Evolutionary conservation across 2,329 filamentous ascomycete genomes (phyloP).

Genomic region (Claviceps lovelessii): DNA sequence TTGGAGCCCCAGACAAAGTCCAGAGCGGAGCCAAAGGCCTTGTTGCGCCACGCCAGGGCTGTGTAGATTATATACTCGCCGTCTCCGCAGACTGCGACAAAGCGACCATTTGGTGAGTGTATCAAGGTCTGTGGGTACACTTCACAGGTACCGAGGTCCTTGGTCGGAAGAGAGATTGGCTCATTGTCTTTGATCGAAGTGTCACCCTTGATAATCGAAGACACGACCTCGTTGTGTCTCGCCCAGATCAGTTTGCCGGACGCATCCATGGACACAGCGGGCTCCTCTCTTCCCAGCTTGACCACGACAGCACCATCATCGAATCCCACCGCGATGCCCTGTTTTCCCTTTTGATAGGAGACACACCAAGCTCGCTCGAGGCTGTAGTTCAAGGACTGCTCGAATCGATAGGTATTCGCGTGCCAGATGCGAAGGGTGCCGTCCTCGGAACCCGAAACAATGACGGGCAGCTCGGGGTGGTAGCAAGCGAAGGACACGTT

Average conservation of each 20-base stretch:
- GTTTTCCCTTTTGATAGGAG: conserved; percentile 84
- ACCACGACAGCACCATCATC: conserved; percentile 96
- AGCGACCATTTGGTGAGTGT: conserved; percentile 90
- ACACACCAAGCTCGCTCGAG: conserved; percentile 97
- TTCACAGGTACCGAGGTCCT: conserved; percentile 91
- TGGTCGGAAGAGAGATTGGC: conserved; percentile 72
- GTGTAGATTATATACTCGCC: conserved; percentile 99
- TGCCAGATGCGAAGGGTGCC: conserved; percentile 98
- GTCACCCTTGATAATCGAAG: conserved; percentile 87
- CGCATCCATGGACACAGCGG: conserved; percentile 91
- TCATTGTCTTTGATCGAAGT: conserved; percentile 73
- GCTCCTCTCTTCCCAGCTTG: conserved; percentile 93
- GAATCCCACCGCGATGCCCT: conserved; percentile 89
- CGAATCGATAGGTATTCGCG: conserved; percentile 89
- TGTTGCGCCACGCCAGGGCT: conserved; percentile 89
- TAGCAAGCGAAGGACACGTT: conserved; percentile 98
- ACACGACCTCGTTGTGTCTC: conserved; percentile 86
- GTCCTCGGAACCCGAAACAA: conserved; percentile 95
- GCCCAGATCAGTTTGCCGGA: conserved; percentile 96
- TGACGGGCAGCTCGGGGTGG: conserved; percentile 90
- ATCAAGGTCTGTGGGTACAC: conserved; percentile 89
- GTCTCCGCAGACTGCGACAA: conserved; percentile 71
- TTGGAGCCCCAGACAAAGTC: conserved; percentile 97
- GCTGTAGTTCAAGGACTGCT: conserved; percentile 92
- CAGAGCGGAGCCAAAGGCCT: conserved; percentile 86